Evolutionary conservation across 1,284 basidiomycete species (phyloP).

Genomic region (Cryptococcus sp.): DNA sequence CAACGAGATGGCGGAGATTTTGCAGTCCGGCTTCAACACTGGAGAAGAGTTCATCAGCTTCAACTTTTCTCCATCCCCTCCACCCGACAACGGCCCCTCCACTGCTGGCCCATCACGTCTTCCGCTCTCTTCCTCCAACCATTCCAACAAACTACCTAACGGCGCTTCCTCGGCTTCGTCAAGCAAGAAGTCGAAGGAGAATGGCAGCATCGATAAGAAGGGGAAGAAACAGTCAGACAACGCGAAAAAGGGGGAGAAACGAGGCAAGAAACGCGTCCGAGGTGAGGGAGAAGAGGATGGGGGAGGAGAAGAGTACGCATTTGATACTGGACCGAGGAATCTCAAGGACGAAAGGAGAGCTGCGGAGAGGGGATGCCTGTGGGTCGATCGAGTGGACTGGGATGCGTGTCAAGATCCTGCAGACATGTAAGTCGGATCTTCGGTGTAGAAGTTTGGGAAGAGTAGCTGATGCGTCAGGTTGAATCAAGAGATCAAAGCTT

Average conservation of each 20-base stretch:
- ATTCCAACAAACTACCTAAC: too few relatives aligned
- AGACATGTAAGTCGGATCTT: constrained; percentile 58
- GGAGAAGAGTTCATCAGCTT: neutral
- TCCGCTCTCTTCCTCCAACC: too few relatives aligned
- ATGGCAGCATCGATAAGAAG: too few relatives aligned
- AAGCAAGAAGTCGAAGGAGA: too few relatives aligned
- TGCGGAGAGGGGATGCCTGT: constrained; percentile 64
- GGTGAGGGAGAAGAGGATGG: too few relatives aligned
- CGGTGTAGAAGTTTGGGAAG: neutral
- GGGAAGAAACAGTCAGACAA: constrained; percentile 4
- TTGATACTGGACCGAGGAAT: constrained; percentile 50
- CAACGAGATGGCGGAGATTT: too few relatives aligned
- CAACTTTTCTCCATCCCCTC: too few relatives aligned
- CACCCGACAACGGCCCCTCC: too few relatives aligned
- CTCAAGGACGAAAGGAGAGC: constrained; percentile 59
- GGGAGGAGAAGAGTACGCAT: constrained; percentile 39
- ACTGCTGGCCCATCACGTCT: too few relatives aligned
- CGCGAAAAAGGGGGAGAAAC: constrained; percentile 25
- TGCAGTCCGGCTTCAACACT: neutral
- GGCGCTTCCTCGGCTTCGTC: too few relatives aligned
- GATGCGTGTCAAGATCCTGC: constrained; percentile 69
- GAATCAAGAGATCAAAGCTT: constrained; percentile 77
- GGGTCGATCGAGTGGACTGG: constrained; percentile 73
- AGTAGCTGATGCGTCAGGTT: constrained; percentile 54
- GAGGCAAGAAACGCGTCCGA: too few relatives aligned